Conservation (phyloP, 2,329 filamentous ascomycete genomes). For the Lasiodiplodia sp. region DNA sequence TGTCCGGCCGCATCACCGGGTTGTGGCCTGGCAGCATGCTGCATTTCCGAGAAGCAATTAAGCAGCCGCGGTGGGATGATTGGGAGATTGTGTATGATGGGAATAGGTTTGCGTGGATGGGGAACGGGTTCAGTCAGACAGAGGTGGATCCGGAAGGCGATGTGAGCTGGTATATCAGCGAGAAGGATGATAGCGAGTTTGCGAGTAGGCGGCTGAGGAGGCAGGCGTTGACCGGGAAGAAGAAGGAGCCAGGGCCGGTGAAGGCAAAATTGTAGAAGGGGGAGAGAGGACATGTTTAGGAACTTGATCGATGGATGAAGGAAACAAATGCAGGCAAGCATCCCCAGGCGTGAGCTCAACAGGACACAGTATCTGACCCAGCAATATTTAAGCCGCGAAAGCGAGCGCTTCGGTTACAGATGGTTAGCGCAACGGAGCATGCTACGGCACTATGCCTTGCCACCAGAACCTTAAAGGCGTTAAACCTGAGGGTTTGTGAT, state of each 20-base stretch:
- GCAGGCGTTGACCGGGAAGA: not conserved
- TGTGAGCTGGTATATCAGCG: conserved; percentile 46
- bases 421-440: too few relatives aligned
- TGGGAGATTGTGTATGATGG: conserved; percentile 50
- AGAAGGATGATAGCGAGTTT: conserved; percentile 42
- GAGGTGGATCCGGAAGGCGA: conserved; percentile 46
- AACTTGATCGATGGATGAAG: not conserved
- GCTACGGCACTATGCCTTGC: too few relatives aligned
- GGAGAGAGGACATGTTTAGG: too few relatives aligned
- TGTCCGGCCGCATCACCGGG: conserved; percentile 45
- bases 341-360: not conserved
- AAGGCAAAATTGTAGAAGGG: not conserved
- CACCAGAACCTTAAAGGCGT: too few relatives aligned
- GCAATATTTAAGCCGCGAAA: too few relatives aligned
- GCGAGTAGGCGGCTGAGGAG: conserved; percentile 3
- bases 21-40: conserved; percentile 50
- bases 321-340: not conserved
- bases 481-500: too few relatives aligned
- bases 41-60: conserved; percentile 49
- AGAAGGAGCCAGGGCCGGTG: not conserved
- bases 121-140: conserved; percentile 53
- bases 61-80: conserved; percentile 50
- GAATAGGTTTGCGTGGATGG: conserved; percentile 52
- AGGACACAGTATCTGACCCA: too few relatives aligned
- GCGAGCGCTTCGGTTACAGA: too few relatives aligned